Conservation (phyloP, 1,284 basidiomycete species). For the Abortiporus biennis region DNA sequence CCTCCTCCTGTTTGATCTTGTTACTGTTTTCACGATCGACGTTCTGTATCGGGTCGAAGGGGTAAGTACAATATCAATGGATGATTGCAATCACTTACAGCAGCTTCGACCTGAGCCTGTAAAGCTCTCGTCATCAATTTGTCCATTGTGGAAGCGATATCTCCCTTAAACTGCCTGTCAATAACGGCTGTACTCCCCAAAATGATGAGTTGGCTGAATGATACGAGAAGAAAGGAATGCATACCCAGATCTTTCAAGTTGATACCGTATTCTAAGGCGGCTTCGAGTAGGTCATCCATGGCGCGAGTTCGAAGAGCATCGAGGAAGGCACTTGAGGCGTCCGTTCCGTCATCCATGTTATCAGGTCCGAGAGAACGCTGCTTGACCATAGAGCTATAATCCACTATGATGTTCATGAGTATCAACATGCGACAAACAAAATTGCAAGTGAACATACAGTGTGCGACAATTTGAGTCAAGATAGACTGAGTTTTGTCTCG, state of each 20-base stretch:
- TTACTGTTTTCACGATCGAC: too few species aligned
- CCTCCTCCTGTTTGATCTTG: too few species aligned
- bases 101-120: too few species aligned
- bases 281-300: conserved; percentile 77
- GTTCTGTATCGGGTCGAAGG: too few species aligned
- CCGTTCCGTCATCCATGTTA: conserved; percentile 59
- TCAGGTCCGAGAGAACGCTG: conserved; percentile 73
- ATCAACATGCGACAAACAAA: conserved; percentile 16
- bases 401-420: conserved; percentile 24
- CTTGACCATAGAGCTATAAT: conserved; percentile 66
- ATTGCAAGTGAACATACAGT: conserved; percentile 37
- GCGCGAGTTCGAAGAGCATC: conserved; percentile 74
- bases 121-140: conserved; percentile 75
- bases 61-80: too few species aligned
- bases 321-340: conserved; percentile 68
- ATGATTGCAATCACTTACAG: too few species aligned
- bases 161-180: conserved; percentile 76
- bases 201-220: neutral
- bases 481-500: conserved; percentile 80
- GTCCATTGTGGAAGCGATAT: conserved; percentile 79
- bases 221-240: conserved; percentile 11
- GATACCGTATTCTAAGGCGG: conserved; percentile 76
- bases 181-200: conserved; percentile 71
- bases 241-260: conserved; percentile 69
- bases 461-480: conserved; percentile 75